Conservation (phyloP, 257 asterid genomes). For the Gentiana macrophylla region DNA sequence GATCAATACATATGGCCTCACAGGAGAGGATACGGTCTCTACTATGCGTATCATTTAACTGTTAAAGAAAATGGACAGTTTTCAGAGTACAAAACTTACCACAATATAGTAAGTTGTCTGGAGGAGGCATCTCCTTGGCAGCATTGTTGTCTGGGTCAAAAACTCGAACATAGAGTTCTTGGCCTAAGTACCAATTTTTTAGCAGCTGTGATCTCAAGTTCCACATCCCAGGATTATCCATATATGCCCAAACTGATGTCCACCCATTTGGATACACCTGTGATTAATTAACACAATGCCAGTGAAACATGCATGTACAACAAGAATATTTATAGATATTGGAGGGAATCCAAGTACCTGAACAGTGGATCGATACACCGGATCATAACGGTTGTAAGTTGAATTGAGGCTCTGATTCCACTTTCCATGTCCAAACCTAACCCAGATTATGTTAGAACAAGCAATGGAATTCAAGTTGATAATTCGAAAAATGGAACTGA, state of each 20-base stretch:
- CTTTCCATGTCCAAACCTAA: slow-evolving; percentile 37
- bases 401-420: slow-evolving; percentile 35
- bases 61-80: neutral
- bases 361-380: slow-evolving; percentile 51
- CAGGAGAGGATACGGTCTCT: too few relatives aligned
- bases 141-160: slow-evolving; percentile 47
- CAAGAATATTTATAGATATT: too few relatives aligned
- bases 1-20: too few relatives aligned
- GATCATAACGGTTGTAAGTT: slow-evolving; percentile 38
- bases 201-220: slow-evolving; percentile 61
- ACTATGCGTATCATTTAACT: too few relatives aligned
- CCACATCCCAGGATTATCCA: slow-evolving; percentile 90
- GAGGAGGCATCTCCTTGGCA: slow-evolving; percentile 39
- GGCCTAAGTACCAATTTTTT: slow-evolving; percentile 50
- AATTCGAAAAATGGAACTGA: neutral
- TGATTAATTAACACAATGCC: too few relatives aligned
- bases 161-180: slow-evolving; percentile 71
- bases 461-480: neutral
- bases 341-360: slow-evolving; percentile 21
- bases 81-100: too few relatives aligned
- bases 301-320: neutral
- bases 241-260: slow-evolving; percentile 50
- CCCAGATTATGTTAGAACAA: neutral
- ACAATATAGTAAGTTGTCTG: slow-evolving; percentile 33
- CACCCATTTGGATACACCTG: slow-evolving; percentile 71